Evolutionary conservation across 2,329 filamentous ascomycete species (phyloP).

Genomic region (Hypoxylon sp.): DNA sequence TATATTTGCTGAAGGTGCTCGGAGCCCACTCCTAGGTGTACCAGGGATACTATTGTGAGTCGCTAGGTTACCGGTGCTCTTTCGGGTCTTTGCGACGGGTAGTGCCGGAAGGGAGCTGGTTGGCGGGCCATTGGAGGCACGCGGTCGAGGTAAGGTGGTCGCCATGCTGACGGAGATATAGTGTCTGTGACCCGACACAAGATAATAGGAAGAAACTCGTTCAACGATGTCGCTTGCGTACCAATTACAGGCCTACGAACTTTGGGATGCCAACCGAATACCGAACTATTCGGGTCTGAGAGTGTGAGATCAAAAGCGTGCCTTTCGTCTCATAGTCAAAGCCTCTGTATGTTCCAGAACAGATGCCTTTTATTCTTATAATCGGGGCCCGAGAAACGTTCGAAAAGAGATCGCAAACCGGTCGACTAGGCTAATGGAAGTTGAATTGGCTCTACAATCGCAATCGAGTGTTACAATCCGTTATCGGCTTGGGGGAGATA

Average conservation of each 20-base stretch:
- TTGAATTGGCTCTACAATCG: constrained; percentile 23
- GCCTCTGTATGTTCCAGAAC: constrained; percentile 15
- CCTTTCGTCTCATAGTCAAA: constrained; percentile 43
- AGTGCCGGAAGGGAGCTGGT: constrained; percentile 80
- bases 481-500: constrained; percentile 14
- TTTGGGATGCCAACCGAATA: constrained; percentile 20
- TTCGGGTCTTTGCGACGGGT: constrained; percentile 80
- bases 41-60: constrained; percentile 61
- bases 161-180: constrained; percentile 61
- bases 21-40: constrained; percentile 71
- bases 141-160: constrained; percentile 76
- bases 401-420: constrained; percentile 20
- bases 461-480: constrained; percentile 21
- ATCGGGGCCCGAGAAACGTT: constrained; percentile 14
- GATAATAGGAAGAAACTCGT: constrained; percentile 26
- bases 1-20: constrained; percentile 71
- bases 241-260: constrained; percentile 27
- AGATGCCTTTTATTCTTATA: constrained; percentile 12
- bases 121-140: constrained; percentile 79
- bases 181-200: constrained; percentile 35
- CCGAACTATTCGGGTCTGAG: constrained; percentile 28
- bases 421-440: constrained; percentile 18
- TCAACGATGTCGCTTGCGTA: constrained; percentile 23
- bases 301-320: constrained; percentile 35
- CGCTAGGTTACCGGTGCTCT: constrained; percentile 69